A percentile compares a stretch with the other conserved stretches of the same genome.
Conservation (phyloP, 495 filamentous ascomycete species). For the Daldinia childiae region DNA sequence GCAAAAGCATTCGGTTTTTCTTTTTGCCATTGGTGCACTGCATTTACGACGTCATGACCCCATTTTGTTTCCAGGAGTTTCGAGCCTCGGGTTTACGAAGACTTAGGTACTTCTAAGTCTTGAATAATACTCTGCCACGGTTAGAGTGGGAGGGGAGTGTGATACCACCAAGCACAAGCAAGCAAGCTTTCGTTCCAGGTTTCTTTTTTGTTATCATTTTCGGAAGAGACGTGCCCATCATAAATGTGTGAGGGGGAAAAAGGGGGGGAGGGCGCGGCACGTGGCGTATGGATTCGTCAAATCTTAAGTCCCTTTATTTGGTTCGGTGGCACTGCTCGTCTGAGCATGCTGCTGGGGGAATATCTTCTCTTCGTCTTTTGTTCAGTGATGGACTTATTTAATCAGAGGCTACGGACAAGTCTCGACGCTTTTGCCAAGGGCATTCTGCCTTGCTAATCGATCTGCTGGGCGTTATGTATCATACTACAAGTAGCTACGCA, state of each 20-base stretch:
- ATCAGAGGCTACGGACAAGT: background rate
- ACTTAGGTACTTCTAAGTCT: conserved; percentile 21
- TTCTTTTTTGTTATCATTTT: conserved; percentile 12
- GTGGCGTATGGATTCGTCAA: conserved; percentile 21
- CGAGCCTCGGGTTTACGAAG: conserved; percentile 19
- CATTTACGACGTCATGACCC: conserved; percentile 43
- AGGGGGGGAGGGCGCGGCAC: background rate
- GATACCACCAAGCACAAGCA: conserved; percentile 38
- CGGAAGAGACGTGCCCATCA: conserved; percentile 8
- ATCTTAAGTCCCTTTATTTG: background rate
- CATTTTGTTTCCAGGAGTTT: conserved; percentile 37
- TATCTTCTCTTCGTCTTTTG: conserved; percentile 10
- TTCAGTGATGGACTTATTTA: conserved; percentile 2
- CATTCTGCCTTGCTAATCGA: background rate
- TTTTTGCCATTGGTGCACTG: conserved; percentile 29
- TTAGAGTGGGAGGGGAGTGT: conserved; percentile 29
- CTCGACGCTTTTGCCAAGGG: background rate
- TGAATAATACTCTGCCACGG: conserved; percentile 33
- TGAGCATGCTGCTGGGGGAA: background rate
- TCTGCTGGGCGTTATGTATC: conserved; percentile 13
- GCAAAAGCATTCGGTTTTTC: conserved; percentile 2
- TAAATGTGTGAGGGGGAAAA: conserved; percentile 10
- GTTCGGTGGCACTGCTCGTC: conserved; percentile 1
- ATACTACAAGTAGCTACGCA: conserved; percentile 10
- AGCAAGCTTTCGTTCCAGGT: conserved; percentile 15